Evolutionary conservation across 1,284 basidiomycete species (phyloP), one percentile per base, ranked within the genome.

Genomic region (Gymnopus androsaceus): DNA sequence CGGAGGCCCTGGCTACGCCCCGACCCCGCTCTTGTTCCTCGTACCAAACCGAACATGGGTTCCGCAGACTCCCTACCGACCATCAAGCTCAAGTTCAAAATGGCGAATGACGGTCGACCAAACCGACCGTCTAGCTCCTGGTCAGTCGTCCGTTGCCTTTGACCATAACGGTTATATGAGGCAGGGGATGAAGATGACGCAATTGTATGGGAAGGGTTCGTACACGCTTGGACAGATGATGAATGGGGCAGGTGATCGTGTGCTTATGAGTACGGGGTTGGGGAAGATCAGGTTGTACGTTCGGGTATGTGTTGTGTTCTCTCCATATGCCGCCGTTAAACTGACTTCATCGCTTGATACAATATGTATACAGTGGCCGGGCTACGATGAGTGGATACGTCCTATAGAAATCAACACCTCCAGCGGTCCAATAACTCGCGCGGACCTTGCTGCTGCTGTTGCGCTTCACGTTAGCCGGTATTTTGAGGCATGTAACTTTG

Each of bases 101-200:
- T 67, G 67, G 65, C 57, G 59, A 25, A 51, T n/a, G n/a, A n/a
- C n/a, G n/a, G n/a, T n/a, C n/a, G n/a, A 21, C 25, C 53, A 66
- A 34, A 64, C 63, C 14, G 64, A 61, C 8, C 31, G 46, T 37
- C 17, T 58, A 38, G 36, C 42, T 14, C 15, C 56, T 55, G 25
- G 64, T 50, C 28, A 64, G 59, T 40, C 59, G 14, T 63, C 75
- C 0, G 66, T 79, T 37, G 41, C 58, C 14, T 78, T 79, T 36
- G 75, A 79, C 58, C 63, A 70, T 41, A 61, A 71, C n/a, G 78
- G 77, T 3, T 64, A 66, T 14, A 57, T 63, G n/a, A 67, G 68
- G 2, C 71, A 75, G 41, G 78, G 78, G 11, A 66, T 79, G 37
- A 70, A 73, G 3, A 75, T 79, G 72, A 69, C 69, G 44, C 74